Base-by-base conservation (phyloP, 805 yeast genomes). In the Millerozyma miso region DNA sequence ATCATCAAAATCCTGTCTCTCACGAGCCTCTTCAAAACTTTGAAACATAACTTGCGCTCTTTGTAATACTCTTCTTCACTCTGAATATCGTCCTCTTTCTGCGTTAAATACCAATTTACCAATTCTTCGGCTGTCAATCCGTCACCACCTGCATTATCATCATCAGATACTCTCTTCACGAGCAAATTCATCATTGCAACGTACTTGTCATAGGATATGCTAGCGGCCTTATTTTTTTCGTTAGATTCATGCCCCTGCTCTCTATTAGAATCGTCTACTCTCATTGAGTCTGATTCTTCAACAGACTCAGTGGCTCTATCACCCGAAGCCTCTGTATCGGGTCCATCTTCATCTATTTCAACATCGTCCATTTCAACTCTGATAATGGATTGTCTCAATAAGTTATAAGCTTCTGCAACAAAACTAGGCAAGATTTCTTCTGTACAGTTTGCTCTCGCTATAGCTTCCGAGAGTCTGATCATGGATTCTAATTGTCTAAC, bases 401-500 rank as follows among this genome's bases (percentile, higher is more conserved):
- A 69, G 55, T 85, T 91, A 61, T 85, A 89, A 0, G 99, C 99
- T 60, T 93, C 98, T 2, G 90, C 85, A 36, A 91, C 98, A 61
- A 88, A 87, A 31, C 76, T 74, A 5, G 91, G 87, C 0, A 91
- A 81, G 41, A 89, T 83, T 48, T 81, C 89, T 49, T 87, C 93
- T 15, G 90, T 86, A 65, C 98, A 90, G 63, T 91, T 93, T 19
- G 98, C 97, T 51, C 96, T 77, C 1, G 99, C 98, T 64, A 93
- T 90, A 1, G 97, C 98, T 62, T 93, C 99, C 3, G 93, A 82
- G 45, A 93, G 74, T 59, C 99, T 79, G 51, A 93, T 84, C 89
- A 90, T 79, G 41, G 93, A 84, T 67, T 91, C 99, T 56, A 93
- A 75, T 61, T 93, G 99, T 73, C 99, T 85, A 31, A 93, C 99